Base-by-base conservation (phyloP, 2,329 filamentous ascomycete genomes). In the Sclerotinia subarctica region DNA sequence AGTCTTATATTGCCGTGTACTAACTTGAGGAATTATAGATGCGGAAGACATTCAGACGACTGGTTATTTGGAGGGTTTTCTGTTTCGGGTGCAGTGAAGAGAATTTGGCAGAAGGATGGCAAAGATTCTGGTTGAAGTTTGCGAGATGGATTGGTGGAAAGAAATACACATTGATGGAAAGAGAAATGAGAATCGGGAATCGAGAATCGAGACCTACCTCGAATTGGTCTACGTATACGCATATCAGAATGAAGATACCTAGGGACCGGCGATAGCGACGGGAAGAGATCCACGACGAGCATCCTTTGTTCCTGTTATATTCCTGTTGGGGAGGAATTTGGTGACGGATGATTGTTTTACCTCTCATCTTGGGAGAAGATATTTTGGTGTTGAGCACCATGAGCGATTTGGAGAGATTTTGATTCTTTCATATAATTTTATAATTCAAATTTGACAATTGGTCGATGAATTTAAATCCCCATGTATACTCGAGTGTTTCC, bases 41-140 rank as follows among this genome's bases (percentile, higher is more conserved):
- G 69, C 53, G 69, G 69, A 19, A 59, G 69, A 63, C 69, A 70
- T 66, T 64, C 67, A 15, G 58, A 70, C 46, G 69, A 69, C 7
- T 70, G 69, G 69, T 26, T 70, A 17, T 70, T 70, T n/a, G 68
- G 69, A 7, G 68, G 68, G 8, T 64, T 69, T 21, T 64, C 69
- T 5, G 24, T 68, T 11, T 35, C 59, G 2, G 54, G 53, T 24
- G 60, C 32, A 53, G 59, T 70, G 13, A 70, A 68, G 56, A 67
- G 57, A 15, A 68, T 70, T 21, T 70, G 66, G 69, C 54, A 70
- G 19, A 70, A 58, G 54, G 68, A 66, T 17, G 52, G 52, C 7
- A 65, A 58, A 29, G 67, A 66, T 38, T 67, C 64, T 6, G 64
- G 54, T 0, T 67, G 47, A 67, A 53, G 7, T 10, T n/a, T 44